Conservation (phyloP, 768 basidiomycete genomes). For the Hericium rajendrae region DNA sequence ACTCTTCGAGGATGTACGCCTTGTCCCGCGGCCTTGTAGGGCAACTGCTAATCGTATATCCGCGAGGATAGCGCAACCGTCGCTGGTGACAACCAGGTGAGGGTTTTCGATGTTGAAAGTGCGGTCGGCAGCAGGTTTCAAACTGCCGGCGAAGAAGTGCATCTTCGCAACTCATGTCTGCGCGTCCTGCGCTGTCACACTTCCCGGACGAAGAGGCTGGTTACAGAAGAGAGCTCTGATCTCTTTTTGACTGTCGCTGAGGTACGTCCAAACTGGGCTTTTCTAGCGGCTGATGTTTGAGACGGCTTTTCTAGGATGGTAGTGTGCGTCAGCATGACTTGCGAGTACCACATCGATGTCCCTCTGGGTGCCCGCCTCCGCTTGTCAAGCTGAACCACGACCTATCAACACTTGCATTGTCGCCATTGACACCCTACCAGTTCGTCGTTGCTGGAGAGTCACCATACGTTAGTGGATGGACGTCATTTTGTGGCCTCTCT, state of each 20-base stretch:
- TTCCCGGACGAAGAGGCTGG: constrained; percentile 66
- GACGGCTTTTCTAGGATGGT: constrained; percentile 52
- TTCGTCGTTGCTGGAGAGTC: constrained; percentile 81
- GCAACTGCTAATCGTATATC: constrained; percentile 3
- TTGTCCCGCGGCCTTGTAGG: background rate
- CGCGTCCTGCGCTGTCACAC: constrained; percentile 56
- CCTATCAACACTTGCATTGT: constrained; percentile 65
- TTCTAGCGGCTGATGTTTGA: constrained; percentile 11
- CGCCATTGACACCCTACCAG: constrained; percentile 72
- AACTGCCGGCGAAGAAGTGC: background rate
- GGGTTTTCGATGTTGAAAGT: constrained; percentile 56
- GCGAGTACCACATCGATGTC: constrained; percentile 59
- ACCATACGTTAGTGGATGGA: constrained; percentile 47
- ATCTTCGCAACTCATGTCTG: background rate
- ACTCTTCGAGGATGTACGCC: constrained; percentile 67
- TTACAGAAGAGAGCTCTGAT: constrained; percentile 72
- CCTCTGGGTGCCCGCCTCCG: constrained; percentile 54
- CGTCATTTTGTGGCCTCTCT: constrained; percentile 5
- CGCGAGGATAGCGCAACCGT: constrained; percentile 45
- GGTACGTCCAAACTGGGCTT: constrained; percentile 29
- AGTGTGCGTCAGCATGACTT: constrained; percentile 84
- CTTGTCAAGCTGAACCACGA: constrained; percentile 56
- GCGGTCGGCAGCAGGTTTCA: background rate
- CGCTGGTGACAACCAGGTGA: constrained; percentile 67
- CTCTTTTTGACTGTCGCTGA: constrained; percentile 73